Evolutionary conservation across 2,329 filamentous ascomycete genomes (phyloP).

Genomic region (Aspergillus neotritici): DNA sequence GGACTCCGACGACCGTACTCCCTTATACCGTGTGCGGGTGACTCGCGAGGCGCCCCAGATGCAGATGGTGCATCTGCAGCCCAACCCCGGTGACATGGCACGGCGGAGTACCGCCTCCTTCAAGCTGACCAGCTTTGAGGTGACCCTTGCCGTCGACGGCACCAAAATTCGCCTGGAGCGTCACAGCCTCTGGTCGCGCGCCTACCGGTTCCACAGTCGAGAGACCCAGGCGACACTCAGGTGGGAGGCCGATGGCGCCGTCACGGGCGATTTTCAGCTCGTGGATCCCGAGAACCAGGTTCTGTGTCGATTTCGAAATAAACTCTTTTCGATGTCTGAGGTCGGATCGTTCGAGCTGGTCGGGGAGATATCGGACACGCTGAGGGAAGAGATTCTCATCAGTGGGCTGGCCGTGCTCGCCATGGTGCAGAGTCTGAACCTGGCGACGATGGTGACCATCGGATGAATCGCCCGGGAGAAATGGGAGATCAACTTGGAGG

Average conservation of each 20-base stretch:
- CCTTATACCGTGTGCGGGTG: conserved; percentile 3
- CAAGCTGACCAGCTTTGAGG: conserved; percentile 4
- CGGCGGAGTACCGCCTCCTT: not conserved
- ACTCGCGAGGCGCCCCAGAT: conserved; percentile 4
- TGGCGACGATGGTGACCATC: conserved; percentile 2
- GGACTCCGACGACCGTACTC: conserved; percentile 1
- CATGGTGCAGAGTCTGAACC: conserved; percentile 7
- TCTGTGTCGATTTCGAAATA: conserved; percentile 3
- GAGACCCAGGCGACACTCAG: not conserved
- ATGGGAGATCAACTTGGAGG: too few species aligned
- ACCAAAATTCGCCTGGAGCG: not conserved
- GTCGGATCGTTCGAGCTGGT: conserved; percentile 6
- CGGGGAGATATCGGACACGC: not conserved
- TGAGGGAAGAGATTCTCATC: conserved; percentile 5
- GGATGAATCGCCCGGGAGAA: too few species aligned
- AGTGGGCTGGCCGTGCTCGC: conserved; percentile 5
- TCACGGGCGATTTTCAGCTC: conserved; percentile 4
- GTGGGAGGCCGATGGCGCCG: conserved; percentile 1
- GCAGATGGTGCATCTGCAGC: conserved; percentile 1
- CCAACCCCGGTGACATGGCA: not conserved
- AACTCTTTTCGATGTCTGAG: conserved; percentile 2
- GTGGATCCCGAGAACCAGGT: not conserved
- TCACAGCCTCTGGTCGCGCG: not conserved
- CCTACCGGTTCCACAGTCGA: conserved; percentile 1
- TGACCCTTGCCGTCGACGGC: not conserved